Base-by-base conservation (phyloP, 1,284 basidiomycete genomes). In the Rhodotorula sp. region DNA sequence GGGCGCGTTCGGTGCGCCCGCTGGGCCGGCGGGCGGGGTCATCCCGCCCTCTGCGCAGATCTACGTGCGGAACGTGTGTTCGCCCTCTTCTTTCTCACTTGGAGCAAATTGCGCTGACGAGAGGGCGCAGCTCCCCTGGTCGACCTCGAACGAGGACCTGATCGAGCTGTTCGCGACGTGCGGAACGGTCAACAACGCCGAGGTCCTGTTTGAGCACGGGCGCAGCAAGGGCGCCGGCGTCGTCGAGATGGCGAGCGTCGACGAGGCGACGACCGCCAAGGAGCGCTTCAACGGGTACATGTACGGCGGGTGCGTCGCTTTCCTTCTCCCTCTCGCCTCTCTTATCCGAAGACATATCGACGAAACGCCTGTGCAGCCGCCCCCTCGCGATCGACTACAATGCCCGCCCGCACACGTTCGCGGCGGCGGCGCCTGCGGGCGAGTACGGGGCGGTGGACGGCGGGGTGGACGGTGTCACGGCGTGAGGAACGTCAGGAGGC, bases 91-190 rank as follows among this genome's bases (percentile, higher is more conserved):
- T 41, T 13, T 15, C 22, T 3, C 21, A 2, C 29, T 9, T 6
- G 4, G 34, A 4, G 27, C 15, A 10, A 1, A 13, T 32, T n/a
- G 25, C 29, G 17, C 10, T 58, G 41, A 34, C n/a, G 12, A 21
- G 34, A 6, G 6, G 25, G 13, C 21, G 25, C 78, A 97, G 94
- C 84, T 99, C 29, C 96, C 96, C 0, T 98, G 94, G 94, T 97
- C 94, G 27, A 99, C 96, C 48, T 92, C 94, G n/a, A 97, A 98
- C 82, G 95, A 98, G 80, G 96, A 99, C 81, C 84, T 99, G 41
- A 95, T 98, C 36, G 96, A 99, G 83, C 84, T 99, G 44, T 99
- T 99, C 80, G 95, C 97, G 84, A 99, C 96, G 44, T 97, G 94
- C 2, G 96, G 96, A 19, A 90, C 90, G 75, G 96, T 99, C 46